Evolutionary conservation across 331 rosid species (phyloP).

Genomic region (Rhamnella rubrinervis): DNA sequence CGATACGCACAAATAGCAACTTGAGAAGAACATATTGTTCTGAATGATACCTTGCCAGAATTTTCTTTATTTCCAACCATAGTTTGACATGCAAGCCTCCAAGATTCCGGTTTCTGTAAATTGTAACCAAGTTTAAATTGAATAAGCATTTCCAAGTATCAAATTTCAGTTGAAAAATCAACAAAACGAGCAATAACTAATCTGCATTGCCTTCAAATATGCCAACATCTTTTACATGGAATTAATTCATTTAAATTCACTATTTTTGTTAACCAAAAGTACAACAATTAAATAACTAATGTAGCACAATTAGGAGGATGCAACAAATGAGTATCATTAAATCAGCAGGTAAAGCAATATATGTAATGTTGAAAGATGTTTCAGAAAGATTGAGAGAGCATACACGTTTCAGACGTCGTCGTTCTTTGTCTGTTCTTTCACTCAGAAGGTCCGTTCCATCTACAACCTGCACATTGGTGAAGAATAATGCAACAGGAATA

Average conservation of each 20-base stretch:
- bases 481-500: conserved; percentile 10
- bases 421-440: conserved; percentile 85
- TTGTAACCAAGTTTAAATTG: conserved; percentile 6
- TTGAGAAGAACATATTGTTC: conserved; percentile 21
- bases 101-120: conserved; percentile 83
- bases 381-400: too few species aligned
- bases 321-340: too few species aligned
- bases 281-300: not conserved
- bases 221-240: too few species aligned
- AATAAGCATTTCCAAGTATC: not conserved
- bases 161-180: not conserved
- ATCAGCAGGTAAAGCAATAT: too few species aligned
- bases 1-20: not conserved
- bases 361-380: too few species aligned
- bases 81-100: conserved; percentile 98
- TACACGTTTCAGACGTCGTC: conserved; percentile 77
- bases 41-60: conserved; percentile 69
- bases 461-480: conserved; percentile 45
- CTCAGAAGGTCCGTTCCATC: conserved; percentile 75
- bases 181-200: not conserved
- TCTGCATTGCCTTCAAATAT: not conserved
- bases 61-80: conserved; percentile 91
- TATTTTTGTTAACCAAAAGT: too few species aligned
- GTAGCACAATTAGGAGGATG: too few species aligned
- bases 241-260: too few species aligned